Percentiles rank a stretch among this genome's conserved stretches.
phyloP scores from a whole-genome alignment of 768 basidiomycete species.

The Serendipita sp. region DNA sequence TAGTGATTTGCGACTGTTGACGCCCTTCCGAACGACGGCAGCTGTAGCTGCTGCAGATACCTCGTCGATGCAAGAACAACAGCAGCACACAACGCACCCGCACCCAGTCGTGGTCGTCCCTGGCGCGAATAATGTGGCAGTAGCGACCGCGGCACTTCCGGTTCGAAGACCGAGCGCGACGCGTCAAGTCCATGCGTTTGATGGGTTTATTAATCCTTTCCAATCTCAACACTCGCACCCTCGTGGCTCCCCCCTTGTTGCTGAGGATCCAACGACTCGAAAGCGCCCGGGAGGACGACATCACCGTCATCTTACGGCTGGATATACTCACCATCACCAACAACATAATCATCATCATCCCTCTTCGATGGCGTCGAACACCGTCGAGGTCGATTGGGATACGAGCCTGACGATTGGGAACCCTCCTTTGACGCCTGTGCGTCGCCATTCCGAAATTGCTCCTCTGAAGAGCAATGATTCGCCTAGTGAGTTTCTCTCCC shows the following conservation, averaged over 20 bases:
- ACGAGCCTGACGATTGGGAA: not conserved
- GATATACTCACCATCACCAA: not conserved
- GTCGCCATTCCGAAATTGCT: not conserved
- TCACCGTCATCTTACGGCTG: not conserved
- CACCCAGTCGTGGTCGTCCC: not conserved
- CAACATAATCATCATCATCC: not conserved
- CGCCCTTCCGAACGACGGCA: not conserved
- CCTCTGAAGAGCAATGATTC: not conserved
- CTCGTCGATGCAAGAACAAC: not conserved
- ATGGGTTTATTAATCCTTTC: conserved; percentile 3
- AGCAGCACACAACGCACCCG: no score
- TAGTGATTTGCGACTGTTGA: not conserved
- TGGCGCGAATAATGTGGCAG: no score
- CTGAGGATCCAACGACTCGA: not conserved
- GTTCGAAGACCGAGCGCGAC: not conserved
- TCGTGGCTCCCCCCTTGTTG: not conserved
- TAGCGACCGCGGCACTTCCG: not conserved
- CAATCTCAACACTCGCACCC: not conserved
- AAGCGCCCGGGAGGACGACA: not conserved
- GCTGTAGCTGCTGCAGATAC: no score
- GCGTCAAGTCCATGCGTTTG: not conserved
- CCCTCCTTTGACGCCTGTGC: not conserved
- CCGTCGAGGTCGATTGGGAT: not conserved
- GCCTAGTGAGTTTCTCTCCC: conserved; percentile 3
- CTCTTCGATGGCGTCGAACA: conserved; percentile 2